Conservation (phyloP, 371 early-diverging fungal genomes). For the Mortierella sp. region DNA sequence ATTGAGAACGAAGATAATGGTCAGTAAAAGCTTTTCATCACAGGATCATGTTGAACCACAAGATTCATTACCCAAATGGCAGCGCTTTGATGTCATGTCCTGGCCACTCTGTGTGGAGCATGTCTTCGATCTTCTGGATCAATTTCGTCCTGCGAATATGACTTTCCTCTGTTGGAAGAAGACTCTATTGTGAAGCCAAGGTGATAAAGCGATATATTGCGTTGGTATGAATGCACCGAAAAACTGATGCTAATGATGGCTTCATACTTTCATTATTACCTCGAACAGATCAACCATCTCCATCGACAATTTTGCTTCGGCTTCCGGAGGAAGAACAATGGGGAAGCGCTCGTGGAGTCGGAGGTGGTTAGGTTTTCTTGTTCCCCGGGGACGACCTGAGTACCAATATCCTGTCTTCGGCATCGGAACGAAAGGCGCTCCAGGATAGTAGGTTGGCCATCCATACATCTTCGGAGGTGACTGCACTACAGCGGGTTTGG, state of each 20-base stretch:
- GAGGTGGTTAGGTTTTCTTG: constrained; percentile 15
- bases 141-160: constrained; percentile 39
- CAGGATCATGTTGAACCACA: too few relatives aligned
- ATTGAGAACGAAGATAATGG: neutral
- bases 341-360: constrained; percentile 47
- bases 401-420: constrained; percentile 3
- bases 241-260: neutral
- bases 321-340: constrained; percentile 43
- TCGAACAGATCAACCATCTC: constrained; percentile 54
- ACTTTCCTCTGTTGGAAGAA: constrained; percentile 50
- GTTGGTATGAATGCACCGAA: constrained; percentile 2
- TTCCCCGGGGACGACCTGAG: neutral
- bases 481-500: neutral
- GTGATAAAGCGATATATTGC: neutral
- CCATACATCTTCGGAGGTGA: constrained; percentile 22
- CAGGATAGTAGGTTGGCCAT: constrained; percentile 34
- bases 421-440: constrained; percentile 38
- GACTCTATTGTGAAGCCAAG: constrained; percentile 9
- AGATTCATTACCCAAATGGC: constrained; percentile 53
- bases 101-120: constrained; percentile 45
- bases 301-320: constrained; percentile 49
- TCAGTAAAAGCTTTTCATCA: neutral
- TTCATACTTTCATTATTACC: constrained; percentile 12
- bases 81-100: constrained; percentile 44
- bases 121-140: constrained; percentile 43